A percentile compares a stretch with the other conserved stretches of the same genome.
Conservation (phyloP, 2,329 filamentous ascomycete species). For the Aureobasidium sp. region DNA sequence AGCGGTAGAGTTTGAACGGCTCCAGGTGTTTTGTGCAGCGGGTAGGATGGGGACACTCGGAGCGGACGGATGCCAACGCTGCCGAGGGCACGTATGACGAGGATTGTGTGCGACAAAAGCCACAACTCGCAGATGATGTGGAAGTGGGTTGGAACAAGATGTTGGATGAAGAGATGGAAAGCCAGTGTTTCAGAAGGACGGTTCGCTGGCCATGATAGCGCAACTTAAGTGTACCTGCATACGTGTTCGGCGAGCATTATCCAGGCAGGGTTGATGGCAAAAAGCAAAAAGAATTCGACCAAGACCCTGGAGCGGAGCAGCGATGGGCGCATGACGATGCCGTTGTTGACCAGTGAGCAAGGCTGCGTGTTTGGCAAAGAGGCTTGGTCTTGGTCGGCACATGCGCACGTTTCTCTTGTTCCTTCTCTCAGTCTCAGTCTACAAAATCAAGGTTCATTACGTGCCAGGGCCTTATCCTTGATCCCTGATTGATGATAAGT, state of each 20-base stretch:
- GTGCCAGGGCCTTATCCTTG: constrained; percentile 1
- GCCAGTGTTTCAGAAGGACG: constrained; percentile 6
- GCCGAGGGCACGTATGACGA: background rate
- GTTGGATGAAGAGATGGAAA: background rate
- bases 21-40: background rate
- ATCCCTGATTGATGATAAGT: background rate
- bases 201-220: background rate
- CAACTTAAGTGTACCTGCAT: background rate
- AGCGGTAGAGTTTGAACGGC: constrained; percentile 2
- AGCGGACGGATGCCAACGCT: background rate
- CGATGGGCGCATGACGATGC: constrained; percentile 3
- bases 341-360: background rate
- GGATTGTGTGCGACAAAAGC: background rate
- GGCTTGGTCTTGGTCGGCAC: background rate
- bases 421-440: background rate
- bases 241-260: background rate
- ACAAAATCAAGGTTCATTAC: constrained; percentile 4
- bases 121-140: background rate
- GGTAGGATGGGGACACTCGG: background rate
- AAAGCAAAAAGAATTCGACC: background rate
- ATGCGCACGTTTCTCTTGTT: background rate
- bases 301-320: constrained; percentile 1
- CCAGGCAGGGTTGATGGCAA: background rate
- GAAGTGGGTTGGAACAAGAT: background rate
- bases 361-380: background rate